These are phyloP conservation scores for Cercospora sp. DNA, from an alignment of 2,329 filamentous ascomycete species.

Conservation along the genomic window DNA sequence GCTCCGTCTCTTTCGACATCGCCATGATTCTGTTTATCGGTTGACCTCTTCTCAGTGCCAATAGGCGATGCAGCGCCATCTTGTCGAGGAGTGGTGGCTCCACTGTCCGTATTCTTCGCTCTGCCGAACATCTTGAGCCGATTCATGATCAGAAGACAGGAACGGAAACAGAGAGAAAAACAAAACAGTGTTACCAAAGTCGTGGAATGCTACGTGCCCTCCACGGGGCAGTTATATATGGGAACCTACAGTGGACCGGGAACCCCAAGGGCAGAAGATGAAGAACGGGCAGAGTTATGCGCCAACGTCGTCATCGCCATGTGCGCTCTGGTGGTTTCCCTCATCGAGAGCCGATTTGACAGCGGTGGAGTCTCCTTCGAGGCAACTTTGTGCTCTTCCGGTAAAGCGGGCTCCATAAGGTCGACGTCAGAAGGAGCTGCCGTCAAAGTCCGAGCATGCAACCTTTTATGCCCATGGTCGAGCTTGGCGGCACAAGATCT, in stretches of 20 bases:
- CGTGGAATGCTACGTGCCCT: neutral
- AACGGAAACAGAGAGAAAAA: neutral
- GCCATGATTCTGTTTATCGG: slow-evolving; percentile 7
- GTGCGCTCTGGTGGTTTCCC: neutral
- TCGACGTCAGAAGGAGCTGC: slow-evolving; percentile 1
- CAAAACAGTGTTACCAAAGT: slow-evolving; percentile 1
- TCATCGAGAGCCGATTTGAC: neutral
- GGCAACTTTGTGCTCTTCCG: neutral
- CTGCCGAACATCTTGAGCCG: neutral
- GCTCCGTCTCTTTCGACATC: slow-evolving; percentile 26
- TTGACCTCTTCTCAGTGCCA: neutral
- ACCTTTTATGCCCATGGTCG: neutral
- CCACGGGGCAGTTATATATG: slow-evolving; percentile 14
- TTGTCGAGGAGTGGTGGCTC: slow-evolving; percentile 14
- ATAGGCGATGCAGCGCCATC: slow-evolving; percentile 8
- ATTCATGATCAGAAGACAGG: neutral
- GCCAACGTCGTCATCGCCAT: slow-evolving; percentile 18
- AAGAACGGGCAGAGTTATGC: neutral
- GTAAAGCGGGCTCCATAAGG: neutral
- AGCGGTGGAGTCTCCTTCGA: neutral
- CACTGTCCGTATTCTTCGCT: slow-evolving; percentile 9
- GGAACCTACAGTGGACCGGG: slow-evolving; percentile 9
- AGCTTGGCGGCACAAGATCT: slow-evolving; percentile 6
- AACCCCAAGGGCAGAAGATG: slow-evolving; percentile 11
- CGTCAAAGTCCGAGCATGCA: neutral